Conservation (phyloP, 2,329 filamentous ascomycete species). For the Hortaea sp. region DNA sequence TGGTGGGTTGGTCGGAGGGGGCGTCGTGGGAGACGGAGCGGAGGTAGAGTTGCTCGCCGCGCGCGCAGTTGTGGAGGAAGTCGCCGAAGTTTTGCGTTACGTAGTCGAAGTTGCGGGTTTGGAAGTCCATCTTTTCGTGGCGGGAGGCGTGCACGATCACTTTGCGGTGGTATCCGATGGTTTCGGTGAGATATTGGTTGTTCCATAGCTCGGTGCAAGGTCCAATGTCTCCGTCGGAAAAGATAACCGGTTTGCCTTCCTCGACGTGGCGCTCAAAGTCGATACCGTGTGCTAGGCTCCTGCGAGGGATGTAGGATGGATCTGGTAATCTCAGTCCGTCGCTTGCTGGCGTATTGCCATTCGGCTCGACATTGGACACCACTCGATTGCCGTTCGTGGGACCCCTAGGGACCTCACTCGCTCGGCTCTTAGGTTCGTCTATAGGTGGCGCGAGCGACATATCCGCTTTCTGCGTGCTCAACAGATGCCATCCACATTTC, state of each 20-base stretch:
- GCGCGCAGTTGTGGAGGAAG: conserved; percentile 53
- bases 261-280: conserved; percentile 53
- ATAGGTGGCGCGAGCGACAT: neutral
- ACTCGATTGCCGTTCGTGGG: conserved; percentile 2
- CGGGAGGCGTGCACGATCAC: conserved; percentile 65
- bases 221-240: conserved; percentile 58
- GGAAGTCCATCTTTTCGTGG: conserved; percentile 65
- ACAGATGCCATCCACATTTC: conserved; percentile 18
- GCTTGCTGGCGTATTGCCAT: neutral
- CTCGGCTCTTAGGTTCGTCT: neutral
- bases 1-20: conserved; percentile 60
- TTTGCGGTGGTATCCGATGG: conserved; percentile 52
- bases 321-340: conserved; percentile 10
- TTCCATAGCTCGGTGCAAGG: conserved; percentile 59
- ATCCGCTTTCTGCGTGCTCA: conserved; percentile 13
- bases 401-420: neutral
- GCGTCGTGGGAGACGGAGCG: conserved; percentile 61
- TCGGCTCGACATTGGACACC: neutral
- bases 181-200: conserved; percentile 53
- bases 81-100: conserved; percentile 54
- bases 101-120: conserved; percentile 73
- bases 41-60: conserved; percentile 61
- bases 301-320: conserved; percentile 36
- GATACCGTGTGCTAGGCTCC: conserved; percentile 41
- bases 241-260: conserved; percentile 51